phyloP scores from a whole-genome alignment of 306 rosid genomes.

The Castanopsis chinensis region DNA sequence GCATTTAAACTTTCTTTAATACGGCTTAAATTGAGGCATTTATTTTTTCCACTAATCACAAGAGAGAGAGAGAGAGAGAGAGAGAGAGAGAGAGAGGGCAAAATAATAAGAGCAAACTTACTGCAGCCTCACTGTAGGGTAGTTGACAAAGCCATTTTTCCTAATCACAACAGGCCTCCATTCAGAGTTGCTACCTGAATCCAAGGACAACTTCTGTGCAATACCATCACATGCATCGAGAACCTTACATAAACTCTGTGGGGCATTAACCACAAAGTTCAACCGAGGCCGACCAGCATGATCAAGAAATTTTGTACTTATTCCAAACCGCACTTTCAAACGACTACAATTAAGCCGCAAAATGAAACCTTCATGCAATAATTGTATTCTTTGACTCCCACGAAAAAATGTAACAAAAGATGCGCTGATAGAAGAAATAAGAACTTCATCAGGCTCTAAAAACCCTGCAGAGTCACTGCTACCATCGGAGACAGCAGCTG shows the following conservation, averaged over 20 bases:
- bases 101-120: constrained; percentile 45
- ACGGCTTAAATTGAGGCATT: neutral
- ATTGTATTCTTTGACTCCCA: constrained; percentile 69
- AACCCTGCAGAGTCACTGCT: constrained; percentile 31
- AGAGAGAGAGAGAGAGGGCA: neutral
- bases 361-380: constrained; percentile 55
- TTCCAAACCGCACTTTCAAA: constrained; percentile 87
- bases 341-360: constrained; percentile 61
- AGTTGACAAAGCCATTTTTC: constrained; percentile 65
- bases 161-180: constrained; percentile 79
- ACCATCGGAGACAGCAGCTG: constrained; percentile 32
- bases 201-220: constrained; percentile 47
- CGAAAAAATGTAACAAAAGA: constrained; percentile 42
- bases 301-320: constrained; percentile 65
- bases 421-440: constrained; percentile 53
- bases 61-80: neutral
- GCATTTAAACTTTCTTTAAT: neutral
- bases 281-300: constrained; percentile 69
- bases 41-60: neutral
- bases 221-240: constrained; percentile 74
- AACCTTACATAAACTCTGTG: constrained; percentile 62
- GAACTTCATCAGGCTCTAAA: constrained; percentile 55
- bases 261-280: constrained; percentile 64
- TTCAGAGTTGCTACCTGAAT: constrained; percentile 67
- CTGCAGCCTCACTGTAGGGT: constrained; percentile 85